Evolutionary conservation across 345 rosid genomes (phyloP).

Genomic region (Heritiera littoralis): DNA sequence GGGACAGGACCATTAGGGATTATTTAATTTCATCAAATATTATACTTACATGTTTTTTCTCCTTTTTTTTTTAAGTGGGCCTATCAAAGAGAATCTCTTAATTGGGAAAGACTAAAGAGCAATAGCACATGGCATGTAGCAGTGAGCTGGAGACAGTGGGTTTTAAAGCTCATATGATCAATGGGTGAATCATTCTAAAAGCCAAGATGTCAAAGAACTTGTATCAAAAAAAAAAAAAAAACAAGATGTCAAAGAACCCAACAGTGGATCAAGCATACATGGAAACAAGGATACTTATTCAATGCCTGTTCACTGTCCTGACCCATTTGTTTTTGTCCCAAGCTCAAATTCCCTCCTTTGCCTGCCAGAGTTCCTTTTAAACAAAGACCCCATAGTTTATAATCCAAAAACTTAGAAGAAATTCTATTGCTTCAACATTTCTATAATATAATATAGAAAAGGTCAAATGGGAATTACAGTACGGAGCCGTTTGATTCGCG

Average conservation of each 20-base stretch:
- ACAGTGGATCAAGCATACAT: neutral
- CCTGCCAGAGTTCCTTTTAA: neutral
- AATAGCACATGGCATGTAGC: conserved; percentile 30
- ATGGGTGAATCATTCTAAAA: conserved; percentile 17
- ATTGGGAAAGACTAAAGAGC: conserved; percentile 14
- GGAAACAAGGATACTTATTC: neutral
- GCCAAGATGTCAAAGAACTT: conserved; percentile 6
- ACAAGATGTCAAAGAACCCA: neutral
- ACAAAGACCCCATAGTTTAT: neutral
- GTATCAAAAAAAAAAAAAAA: too few species aligned
- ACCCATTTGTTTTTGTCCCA: conserved; percentile 8
- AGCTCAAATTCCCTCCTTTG: neutral
- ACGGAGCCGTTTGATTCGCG: too few species aligned
- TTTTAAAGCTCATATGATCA: conserved; percentile 10
- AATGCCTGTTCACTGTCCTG: neutral
- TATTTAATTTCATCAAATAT: neutral
- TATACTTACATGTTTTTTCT: neutral
- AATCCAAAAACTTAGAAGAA: neutral
- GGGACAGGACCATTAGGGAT: conserved; percentile 5
- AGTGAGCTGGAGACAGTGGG: conserved; percentile 22
- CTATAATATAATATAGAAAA: neutral
- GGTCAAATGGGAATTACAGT: neutral
- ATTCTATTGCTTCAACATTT: neutral
- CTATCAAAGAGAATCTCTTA: conserved; percentile 15
- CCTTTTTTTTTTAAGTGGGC: conserved; percentile 7